Evolutionary conservation across 1,284 basidiomycete species (phyloP), one percentile per base, ranked within the genome.

Genomic region (Phellopilus nigrolimitatus): DNA sequence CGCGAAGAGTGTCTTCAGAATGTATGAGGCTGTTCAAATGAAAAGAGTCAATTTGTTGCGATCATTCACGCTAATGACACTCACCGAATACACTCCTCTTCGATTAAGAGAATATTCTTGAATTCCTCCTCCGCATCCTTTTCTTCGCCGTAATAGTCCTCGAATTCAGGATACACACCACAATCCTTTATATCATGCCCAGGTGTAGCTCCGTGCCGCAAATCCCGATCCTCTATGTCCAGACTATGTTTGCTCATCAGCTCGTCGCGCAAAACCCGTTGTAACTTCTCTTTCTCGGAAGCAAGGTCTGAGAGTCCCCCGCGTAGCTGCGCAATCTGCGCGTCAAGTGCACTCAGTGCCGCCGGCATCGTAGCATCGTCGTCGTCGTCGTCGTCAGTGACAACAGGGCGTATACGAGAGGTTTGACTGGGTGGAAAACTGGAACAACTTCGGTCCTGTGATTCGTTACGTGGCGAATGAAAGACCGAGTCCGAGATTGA

Each of bases 11-110:
- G 4, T 47, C 42, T 25, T 54, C 48, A 9, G 42, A 41, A 2
- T 36, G 39, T 42, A 50, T 54, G 2, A 54, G 33, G 7, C 47
- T 50, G 48, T 15, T n/a, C n/a, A 19, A 28, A 36, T 36, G 25
- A 17, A 13, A 15, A 8, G 15, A n/a, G 19, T 9, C 36, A 43
- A 12, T 27, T 13, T 42, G n/a, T 1, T 9, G 8, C 12, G 42
- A 24, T 21, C 10, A 51, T 33, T 7, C 13, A 21, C 17, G 13
- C 8, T 28, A 41, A 4, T 21, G n/a, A n/a, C 15, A 27, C 51
- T 30, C 6, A 53, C 51, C 51, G 38, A 34, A 53, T 53, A 17
- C 51, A 53, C 40, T 53, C 51, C 25, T 53, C 51, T 42, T 53
- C 51, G 21, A 53, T 22, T 5, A 53, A 27, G n/a, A 53, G 44